A percentile compares a stretch with the other conserved stretches of the same genome.
Evolutionary conservation across 352 stramenopile species (phyloP).

Genomic region (Phytophthora pisi): DNA sequence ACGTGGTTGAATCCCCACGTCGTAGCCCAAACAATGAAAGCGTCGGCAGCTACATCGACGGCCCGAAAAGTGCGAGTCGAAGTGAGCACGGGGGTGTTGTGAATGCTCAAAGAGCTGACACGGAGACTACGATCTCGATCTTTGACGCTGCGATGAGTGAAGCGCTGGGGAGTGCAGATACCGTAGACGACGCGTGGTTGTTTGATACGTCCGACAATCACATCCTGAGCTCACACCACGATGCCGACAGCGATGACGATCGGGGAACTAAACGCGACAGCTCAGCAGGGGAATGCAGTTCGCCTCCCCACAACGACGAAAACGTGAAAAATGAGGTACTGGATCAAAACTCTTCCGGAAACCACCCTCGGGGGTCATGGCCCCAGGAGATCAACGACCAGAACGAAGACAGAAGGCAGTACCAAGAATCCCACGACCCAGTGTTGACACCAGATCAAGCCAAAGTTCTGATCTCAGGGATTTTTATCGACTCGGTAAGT

Average conservation of each 20-base stretch:
- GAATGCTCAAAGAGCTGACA: constrained; percentile 35
- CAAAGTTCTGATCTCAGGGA: constrained; percentile 15
- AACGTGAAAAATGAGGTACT: constrained; percentile 9
- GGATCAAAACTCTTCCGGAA: constrained; percentile 8
- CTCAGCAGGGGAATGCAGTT: constrained; percentile 10
- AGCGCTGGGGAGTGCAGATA: constrained; percentile 25
- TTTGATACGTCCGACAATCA: constrained; percentile 31
- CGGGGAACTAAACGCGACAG: constrained; percentile 14
- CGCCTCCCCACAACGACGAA: not conserved
- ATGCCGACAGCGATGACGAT: constrained; percentile 24
- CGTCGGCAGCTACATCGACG: constrained; percentile 7
- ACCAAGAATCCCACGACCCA: not conserved
- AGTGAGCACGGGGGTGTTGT: constrained; percentile 22
- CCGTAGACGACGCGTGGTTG: constrained; percentile 29
- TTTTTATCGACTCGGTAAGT: constrained; percentile 29
- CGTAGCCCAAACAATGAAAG: constrained; percentile 31
- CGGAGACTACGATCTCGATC: constrained; percentile 38
- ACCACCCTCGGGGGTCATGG: constrained; percentile 28
- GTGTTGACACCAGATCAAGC: constrained; percentile 11
- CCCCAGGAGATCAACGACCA: not conserved
- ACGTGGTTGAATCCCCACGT: constrained; percentile 19
- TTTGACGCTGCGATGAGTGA: constrained; percentile 31
- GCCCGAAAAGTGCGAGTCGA: constrained; percentile 15
- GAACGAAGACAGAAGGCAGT: not conserved
- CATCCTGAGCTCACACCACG: constrained; percentile 5